A percentile compares a stretch with the other conserved stretches of the same genome.
phyloP scores from a whole-genome alignment of 306 rosid species.

The Prunus davidiana region DNA sequence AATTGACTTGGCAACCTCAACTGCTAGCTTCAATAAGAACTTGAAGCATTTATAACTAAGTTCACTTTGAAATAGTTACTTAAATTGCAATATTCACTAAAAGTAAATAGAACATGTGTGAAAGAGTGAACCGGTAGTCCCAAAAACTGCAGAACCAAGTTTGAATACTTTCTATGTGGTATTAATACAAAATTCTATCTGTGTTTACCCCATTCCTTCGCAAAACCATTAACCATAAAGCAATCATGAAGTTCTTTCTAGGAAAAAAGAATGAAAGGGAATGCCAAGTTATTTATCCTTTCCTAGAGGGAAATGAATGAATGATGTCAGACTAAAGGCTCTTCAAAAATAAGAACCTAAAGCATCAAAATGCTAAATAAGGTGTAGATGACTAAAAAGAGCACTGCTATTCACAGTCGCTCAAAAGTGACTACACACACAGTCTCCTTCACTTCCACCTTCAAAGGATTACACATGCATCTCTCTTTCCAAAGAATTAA shows the following conservation, averaged over 20 bases:
- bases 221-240: not conserved
- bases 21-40: not conserved
- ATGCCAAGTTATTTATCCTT: not conserved
- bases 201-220: not conserved
- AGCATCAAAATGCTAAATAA: not conserved
- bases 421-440: no score
- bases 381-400: not conserved
- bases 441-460: no score
- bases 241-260: not conserved
- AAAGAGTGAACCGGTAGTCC: no score
- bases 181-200: not conserved
- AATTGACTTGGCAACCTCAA: not conserved
- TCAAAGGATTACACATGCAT: no score
- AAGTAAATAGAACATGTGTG: not conserved
- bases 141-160: not conserved
- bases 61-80: not conserved
- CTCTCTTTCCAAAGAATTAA: no score
- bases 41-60: not conserved
- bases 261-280: not conserved
- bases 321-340: not conserved
- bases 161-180: not conserved
- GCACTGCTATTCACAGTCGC: no score
- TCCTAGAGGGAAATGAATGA: not conserved
- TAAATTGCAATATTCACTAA: not conserved
- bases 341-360: not conserved